Conservation (phyloP, 129 eudicot species). For the Solidago caesia region DNA sequence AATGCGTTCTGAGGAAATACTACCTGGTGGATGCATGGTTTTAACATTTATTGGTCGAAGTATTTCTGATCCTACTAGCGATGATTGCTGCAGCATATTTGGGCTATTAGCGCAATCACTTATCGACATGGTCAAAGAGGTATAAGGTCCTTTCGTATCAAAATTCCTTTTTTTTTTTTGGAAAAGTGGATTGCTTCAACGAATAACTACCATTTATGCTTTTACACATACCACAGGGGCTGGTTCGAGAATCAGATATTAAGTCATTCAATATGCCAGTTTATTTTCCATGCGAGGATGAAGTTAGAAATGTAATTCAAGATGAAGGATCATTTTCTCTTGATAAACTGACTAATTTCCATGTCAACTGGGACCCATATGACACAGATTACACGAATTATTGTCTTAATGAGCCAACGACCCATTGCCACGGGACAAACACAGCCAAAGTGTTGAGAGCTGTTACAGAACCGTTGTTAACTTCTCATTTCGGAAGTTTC, state of each 20-base stretch:
- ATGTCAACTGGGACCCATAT: conserved; percentile 27
- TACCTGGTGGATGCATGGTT: conserved; percentile 30
- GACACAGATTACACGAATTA: conserved; percentile 19
- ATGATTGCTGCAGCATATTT: conserved; percentile 1
- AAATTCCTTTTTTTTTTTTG: too few relatives aligned
- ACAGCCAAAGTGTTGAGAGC: conserved; percentile 30
- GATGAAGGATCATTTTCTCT: conserved; percentile 34
- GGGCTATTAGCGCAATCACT: conserved; percentile 35
- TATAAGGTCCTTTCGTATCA: not conserved
- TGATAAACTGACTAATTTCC: conserved; percentile 10
- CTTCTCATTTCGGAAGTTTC: conserved; percentile 38
- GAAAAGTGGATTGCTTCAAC: not conserved
- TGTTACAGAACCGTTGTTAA: conserved; percentile 27
- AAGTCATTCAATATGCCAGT: conserved; percentile 39
- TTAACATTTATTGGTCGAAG: conserved; percentile 26
- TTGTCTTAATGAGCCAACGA: not conserved
- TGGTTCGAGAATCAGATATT: conserved; percentile 24
- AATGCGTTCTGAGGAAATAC: conserved; percentile 30
- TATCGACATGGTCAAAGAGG: conserved; percentile 23
- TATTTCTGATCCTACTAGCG: conserved; percentile 17
- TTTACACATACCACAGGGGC: conserved; percentile 31
- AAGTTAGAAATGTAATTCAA: conserved; percentile 21
- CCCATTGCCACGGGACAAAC: not conserved
- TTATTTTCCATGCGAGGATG: conserved; percentile 34
- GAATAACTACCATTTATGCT: not conserved